phyloP scores from a whole-genome alignment of 306 rosid species.

The Quercus engelmannii region DNA sequence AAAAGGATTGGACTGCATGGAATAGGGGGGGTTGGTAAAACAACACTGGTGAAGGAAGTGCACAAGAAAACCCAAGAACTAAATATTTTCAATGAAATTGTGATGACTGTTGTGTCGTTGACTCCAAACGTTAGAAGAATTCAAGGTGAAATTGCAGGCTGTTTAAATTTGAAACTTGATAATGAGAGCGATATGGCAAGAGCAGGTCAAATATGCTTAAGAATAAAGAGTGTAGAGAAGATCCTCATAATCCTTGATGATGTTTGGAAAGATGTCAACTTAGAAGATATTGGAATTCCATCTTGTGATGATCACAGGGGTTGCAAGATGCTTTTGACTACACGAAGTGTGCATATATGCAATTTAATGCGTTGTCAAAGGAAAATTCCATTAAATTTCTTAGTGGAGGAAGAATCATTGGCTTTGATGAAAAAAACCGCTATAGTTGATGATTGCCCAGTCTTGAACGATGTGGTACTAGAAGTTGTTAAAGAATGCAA shows the following conservation, averaged over 20 bases:
- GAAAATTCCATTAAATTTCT: neutral
- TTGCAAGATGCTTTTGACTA: conserved; percentile 8
- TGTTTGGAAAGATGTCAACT: neutral
- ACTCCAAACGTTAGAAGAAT: too few relatives aligned
- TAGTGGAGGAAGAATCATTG: neutral
- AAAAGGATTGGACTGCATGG: too few relatives aligned
- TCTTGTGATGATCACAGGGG: neutral
- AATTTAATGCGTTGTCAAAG: neutral
- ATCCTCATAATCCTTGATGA: conserved; percentile 27
- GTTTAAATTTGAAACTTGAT: neutral
- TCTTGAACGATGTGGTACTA: neutral
- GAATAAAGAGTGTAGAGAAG: neutral
- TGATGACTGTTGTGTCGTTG: too few relatives aligned
- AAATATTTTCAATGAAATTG: too few relatives aligned
- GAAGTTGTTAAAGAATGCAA: conserved; percentile 13
- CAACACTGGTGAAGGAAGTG: too few relatives aligned
- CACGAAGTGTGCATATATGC: neutral
- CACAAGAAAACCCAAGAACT: too few relatives aligned
- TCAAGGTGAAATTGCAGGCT: conserved; percentile 10
- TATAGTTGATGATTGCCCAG: neutral
- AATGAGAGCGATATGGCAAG: neutral
- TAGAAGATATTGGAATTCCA: conserved; percentile 15
- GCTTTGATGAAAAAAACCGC: neutral
- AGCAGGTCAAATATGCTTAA: neutral
- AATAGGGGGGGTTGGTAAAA: too few relatives aligned